phyloP scores from a whole-genome alignment of 208 protist genomes.

The Leishmania mexicana region DNA sequence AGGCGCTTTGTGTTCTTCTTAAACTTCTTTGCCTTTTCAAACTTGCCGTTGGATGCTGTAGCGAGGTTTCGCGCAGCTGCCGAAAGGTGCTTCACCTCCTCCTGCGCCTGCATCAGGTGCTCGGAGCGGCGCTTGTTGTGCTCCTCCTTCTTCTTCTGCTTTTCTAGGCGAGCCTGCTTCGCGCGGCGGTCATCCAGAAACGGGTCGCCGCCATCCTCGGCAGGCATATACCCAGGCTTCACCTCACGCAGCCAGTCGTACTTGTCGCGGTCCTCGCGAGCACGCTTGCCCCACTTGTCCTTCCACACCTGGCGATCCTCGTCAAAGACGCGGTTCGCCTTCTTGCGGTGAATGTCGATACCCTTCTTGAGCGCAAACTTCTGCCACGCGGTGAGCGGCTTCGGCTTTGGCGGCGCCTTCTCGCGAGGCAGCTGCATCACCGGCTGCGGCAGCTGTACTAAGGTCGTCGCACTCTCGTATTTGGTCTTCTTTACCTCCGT shows the following conservation, averaged over 20 bases:
- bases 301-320: constrained; percentile 91
- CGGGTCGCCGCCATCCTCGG: constrained; percentile 90
- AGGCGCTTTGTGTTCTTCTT: constrained; percentile 67
- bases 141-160: constrained; percentile 91
- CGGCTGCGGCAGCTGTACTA: constrained; percentile 85
- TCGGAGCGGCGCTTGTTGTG: constrained; percentile 89
- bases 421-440: constrained; percentile 89
- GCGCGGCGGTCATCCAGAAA: constrained; percentile 89
- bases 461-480: constrained; percentile 61
- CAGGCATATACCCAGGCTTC: constrained; percentile 80
- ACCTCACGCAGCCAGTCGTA: constrained; percentile 94
- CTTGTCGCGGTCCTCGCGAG: constrained; percentile 88
- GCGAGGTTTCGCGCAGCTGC: constrained; percentile 68
- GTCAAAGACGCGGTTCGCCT: constrained; percentile 89
- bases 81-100: constrained; percentile 84
- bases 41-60: constrained; percentile 94
- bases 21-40: constrained; percentile 73
- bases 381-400: constrained; percentile 92
- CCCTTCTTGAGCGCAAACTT: constrained; percentile 94
- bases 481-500: constrained; percentile 81
- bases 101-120: constrained; percentile 67
- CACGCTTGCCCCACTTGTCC: constrained; percentile 93
- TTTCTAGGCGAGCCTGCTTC: constrained; percentile 87
- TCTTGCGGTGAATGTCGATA: constrained; percentile 91
- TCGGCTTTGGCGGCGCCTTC: constrained; percentile 89